Evolutionary conservation across 129 eudicot genomes (phyloP).

Genomic region (Flaveria linearis): DNA sequence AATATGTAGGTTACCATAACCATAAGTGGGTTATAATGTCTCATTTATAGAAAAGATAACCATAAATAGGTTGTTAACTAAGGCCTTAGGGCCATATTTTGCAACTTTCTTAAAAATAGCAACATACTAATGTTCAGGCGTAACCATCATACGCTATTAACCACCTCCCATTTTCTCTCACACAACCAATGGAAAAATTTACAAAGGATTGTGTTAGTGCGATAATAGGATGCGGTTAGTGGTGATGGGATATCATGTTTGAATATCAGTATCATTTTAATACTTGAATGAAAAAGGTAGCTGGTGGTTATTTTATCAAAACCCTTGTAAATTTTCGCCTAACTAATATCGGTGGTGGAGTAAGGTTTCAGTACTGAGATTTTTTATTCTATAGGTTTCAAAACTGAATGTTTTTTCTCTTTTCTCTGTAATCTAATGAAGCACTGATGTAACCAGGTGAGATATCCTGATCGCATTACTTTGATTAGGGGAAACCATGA

Average conservation of each 20-base stretch:
- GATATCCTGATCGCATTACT: slow-evolving; percentile 97
- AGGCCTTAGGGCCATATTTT: background rate
- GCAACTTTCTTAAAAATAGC: background rate
- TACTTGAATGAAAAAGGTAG: background rate
- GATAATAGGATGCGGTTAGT: background rate
- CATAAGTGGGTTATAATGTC: background rate
- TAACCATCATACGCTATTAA: background rate
- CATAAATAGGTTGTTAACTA: background rate
- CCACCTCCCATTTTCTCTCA: background rate
- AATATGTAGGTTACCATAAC: background rate
- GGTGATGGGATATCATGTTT: background rate
- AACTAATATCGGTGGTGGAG: background rate
- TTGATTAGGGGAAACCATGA: slow-evolving; percentile 97
- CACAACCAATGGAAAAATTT: background rate
- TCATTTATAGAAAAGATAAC: no score
- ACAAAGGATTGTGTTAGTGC: background rate
- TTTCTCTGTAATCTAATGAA: slow-evolving; percentile 26
- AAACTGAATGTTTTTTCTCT: slow-evolving; percentile 17
- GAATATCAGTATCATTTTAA: background rate
- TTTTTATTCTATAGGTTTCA: background rate
- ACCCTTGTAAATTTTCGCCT: background rate
- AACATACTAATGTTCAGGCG: background rate
- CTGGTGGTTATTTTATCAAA: background rate
- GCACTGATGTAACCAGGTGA: slow-evolving; percentile 57
- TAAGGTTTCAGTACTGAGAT: background rate